These are phyloP conservation scores for Penicillium desertorum DNA, from an alignment of 495 filamentous ascomycete genomes.

Conservation along the genomic window DNA sequence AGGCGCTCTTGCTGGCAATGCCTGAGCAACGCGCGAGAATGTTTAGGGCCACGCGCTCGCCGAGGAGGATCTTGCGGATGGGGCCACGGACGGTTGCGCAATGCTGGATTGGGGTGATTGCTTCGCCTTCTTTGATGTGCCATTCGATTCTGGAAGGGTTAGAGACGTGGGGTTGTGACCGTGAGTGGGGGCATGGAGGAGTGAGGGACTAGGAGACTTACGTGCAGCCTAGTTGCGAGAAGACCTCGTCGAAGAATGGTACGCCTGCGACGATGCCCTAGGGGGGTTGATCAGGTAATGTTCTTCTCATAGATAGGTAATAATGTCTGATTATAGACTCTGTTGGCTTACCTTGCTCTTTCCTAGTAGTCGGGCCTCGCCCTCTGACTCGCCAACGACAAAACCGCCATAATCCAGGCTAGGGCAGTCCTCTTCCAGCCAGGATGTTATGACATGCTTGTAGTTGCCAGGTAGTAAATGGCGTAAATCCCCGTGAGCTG, in stretches of 20 bases:
- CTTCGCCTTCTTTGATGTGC: slow-evolving; percentile 74
- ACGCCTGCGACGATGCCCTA: slow-evolving; percentile 84
- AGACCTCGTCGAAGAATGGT: slow-evolving; percentile 95
- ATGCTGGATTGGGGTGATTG: slow-evolving; percentile 56
- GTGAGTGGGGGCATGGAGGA: background rate
- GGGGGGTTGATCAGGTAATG: background rate
- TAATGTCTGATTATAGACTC: background rate
- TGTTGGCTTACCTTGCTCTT: slow-evolving; percentile 62
- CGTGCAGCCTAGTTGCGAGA: slow-evolving; percentile 82
- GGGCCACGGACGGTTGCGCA: slow-evolving; percentile 85
- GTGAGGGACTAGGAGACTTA: slow-evolving; percentile 31
- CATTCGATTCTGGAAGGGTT: slow-evolving; percentile 65
- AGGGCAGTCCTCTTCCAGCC: slow-evolving; percentile 94
- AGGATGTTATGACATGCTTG: slow-evolving; percentile 74
- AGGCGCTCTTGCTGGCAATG: slow-evolving; percentile 68
- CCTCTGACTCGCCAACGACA: slow-evolving; percentile 78
- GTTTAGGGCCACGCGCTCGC: slow-evolving; percentile 91
- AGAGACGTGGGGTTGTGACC: background rate
- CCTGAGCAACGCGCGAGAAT: slow-evolving; percentile 89
- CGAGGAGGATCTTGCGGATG: slow-evolving; percentile 80
- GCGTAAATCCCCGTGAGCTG: slow-evolving; percentile 69
- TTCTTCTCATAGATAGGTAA: background rate
- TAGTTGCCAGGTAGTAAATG: slow-evolving; percentile 83
- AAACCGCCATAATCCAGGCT: slow-evolving; percentile 97
- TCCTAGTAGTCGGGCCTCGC: slow-evolving; percentile 81